A percentile compares a stretch with the other conserved stretches of the same genome.
Evolutionary conservation across 2,329 filamentous ascomycete species (phyloP).

Genomic region (Phyllosticta citrichinensis): DNA sequence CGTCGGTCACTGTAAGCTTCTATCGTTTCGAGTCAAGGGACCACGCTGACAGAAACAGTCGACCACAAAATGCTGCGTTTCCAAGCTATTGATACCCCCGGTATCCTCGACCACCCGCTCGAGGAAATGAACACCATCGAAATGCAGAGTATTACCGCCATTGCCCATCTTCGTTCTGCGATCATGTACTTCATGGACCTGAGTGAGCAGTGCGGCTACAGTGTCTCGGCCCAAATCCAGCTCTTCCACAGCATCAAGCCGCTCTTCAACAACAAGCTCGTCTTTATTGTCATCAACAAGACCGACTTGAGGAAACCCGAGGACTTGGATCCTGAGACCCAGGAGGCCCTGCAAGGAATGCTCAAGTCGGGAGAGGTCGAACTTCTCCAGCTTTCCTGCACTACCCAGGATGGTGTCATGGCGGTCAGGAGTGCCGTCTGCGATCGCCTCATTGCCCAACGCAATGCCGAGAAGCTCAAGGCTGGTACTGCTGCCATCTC

Average conservation of each 20-base stretch:
- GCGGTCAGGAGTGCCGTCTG: conserved; percentile 91
- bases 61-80: conserved; percentile 92
- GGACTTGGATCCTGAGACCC: conserved; percentile 70
- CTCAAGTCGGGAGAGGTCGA: conserved; percentile 85
- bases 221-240: conserved; percentile 82
- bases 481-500: conserved; percentile 66
- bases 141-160: conserved; percentile 97
- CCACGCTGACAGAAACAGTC: conserved; percentile 69
- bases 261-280: conserved; percentile 92
- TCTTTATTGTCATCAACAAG: conserved; percentile 97
- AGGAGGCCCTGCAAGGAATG: conserved; percentile 67
- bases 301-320: conserved; percentile 85
- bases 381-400: conserved; percentile 86
- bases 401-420: conserved; percentile 88
- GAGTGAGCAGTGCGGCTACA: conserved; percentile 93
- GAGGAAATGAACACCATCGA: conserved; percentile 99
- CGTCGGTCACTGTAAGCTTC: conserved; percentile 62
- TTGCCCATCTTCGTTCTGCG: conserved; percentile 89
- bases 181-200: conserved; percentile 98
- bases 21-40: not conserved
- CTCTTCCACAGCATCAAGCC: conserved; percentile 96
- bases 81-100: conserved; percentile 95
- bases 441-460: conserved; percentile 82
- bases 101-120: conserved; percentile 91
- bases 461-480: conserved; percentile 93